Evolutionary conservation across 2,329 filamentous ascomycete species (phyloP), one percentile per base, ranked within the genome.

Genomic region (Colletotrichum abscissum): DNA sequence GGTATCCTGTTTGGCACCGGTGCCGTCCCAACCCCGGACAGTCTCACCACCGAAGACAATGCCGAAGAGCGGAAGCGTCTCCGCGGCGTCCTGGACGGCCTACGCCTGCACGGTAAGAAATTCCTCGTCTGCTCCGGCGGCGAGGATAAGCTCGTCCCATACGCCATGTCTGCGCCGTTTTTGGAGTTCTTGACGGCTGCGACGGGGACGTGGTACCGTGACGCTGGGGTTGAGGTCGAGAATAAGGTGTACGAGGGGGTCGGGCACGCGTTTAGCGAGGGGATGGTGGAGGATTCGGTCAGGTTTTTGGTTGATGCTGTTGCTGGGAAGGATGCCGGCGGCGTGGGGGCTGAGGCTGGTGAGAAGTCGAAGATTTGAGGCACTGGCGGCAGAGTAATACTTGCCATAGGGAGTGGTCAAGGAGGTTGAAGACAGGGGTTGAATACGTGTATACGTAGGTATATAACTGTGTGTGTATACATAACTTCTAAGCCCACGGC

Each of bases 81-180:
- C 16, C 81, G 83, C 14, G 76, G 78, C 2, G 76, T 90, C 6
- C 80, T 91, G 0, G 85, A 89, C 38, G 75, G 81, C 3, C 52
- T 65, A 1, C 85, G 83, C 1, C 78, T 94, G 8, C 82, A 83
- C 6, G 90, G 90, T 1, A 95, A 94, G 84, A 89, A 84, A 73
- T 84, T 95, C 30, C 83, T 94, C 28, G 84, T 90, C 54, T 88
- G 92, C 71, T 92, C 90, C 1, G 93, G 93, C 2, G 91, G 84
- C 0, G 88, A 85, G 1, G 94, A 97, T 78, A 91, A 91, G 77
- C 82, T 96, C 4, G 94, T 97, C 19, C 93, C 94, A 16, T 93
- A 94, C 77, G 82, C 83, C 28, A 88, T 86, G 67, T 87, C 88
- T 4, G 84, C 88, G 78, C 86, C 89, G 0, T 93, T 96, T 74